Percentiles rank a stretch among this genome's conserved stretches.
Evolutionary conservation across 2,329 filamentous ascomycete species (phyloP).

Genomic region (Peltaster fructicola): DNA sequence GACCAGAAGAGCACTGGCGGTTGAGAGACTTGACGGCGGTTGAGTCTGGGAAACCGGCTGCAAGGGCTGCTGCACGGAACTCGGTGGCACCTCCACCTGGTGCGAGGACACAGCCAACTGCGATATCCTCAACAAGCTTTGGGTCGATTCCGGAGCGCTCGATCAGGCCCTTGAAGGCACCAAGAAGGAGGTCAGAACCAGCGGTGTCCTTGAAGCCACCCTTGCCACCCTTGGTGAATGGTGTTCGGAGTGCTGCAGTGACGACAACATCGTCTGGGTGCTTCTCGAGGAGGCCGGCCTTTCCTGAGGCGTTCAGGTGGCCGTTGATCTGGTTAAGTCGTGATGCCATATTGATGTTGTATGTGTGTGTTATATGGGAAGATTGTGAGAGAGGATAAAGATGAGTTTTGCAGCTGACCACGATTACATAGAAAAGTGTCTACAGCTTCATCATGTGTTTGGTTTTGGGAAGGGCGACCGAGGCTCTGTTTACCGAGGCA

Average conservation of each 20-base stretch:
- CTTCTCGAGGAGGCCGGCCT: constrained; percentile 30
- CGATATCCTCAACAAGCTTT: constrained; percentile 73
- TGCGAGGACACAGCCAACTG: constrained; percentile 76
- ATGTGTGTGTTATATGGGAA: constrained; percentile 41
- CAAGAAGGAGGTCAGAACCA: constrained; percentile 71
- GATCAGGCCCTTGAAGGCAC: constrained; percentile 65
- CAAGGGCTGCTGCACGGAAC: constrained; percentile 80
- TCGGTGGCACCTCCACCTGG: constrained; percentile 92
- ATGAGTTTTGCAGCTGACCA: too few species aligned
- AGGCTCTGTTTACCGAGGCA: too few species aligned
- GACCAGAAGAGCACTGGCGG: constrained; percentile 81
- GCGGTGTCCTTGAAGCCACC: constrained; percentile 91
- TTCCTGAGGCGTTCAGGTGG: constrained; percentile 33
- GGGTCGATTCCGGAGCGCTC: constrained; percentile 81
- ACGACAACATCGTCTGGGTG: constrained; percentile 61
- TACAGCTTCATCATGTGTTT: too few species aligned
- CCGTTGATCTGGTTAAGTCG: constrained; percentile 41
- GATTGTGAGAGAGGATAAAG: constrained; percentile 1
- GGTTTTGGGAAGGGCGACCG: too few species aligned
- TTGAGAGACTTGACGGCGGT: constrained; percentile 80
- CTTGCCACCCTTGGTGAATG: constrained; percentile 83
- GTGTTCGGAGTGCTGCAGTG: constrained; percentile 76
- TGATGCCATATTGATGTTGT: too few species aligned
- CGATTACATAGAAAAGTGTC: too few species aligned
- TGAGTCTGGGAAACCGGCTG: constrained; percentile 74